These are phyloP conservation scores for Sugiyamaella grinbergsii DNA, from an alignment of 1,139 yeast genomes.

Conservation along the genomic window DNA sequence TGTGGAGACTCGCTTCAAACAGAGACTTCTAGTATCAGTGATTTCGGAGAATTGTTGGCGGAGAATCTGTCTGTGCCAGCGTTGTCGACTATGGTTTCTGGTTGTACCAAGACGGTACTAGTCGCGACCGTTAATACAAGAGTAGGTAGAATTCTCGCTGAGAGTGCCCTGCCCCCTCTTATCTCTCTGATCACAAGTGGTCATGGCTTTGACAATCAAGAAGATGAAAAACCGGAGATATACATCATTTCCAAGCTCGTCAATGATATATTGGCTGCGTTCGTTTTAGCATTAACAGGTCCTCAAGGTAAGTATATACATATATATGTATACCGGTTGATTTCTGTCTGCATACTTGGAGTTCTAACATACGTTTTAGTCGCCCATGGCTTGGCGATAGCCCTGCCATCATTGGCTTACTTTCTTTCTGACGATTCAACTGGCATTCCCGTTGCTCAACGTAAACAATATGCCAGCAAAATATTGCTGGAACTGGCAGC, in stretches of 20 bases:
- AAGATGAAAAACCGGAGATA: conserved; percentile 18
- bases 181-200: conserved; percentile 37
- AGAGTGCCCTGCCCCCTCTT: conserved; percentile 47
- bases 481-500: conserved; percentile 56
- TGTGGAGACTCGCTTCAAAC: conserved; percentile 50
- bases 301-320: conserved; percentile 34
- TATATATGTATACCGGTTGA: no score
- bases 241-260: conserved; percentile 44
- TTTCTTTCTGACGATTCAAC: conserved; percentile 40
- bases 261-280: conserved; percentile 57
- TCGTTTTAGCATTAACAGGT: conserved; percentile 46
- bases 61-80: conserved; percentile 43
- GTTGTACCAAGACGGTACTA: conserved; percentile 60
- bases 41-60: conserved; percentile 46
- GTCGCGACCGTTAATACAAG: conserved; percentile 44
- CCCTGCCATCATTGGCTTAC: conserved; percentile 55
- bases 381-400: conserved; percentile 46
- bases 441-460: conserved; percentile 34
- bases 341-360: no score
- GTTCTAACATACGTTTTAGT: conserved; percentile 14
- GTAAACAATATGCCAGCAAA: conserved; percentile 50
- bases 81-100: conserved; percentile 52
- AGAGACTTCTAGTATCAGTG: conserved; percentile 44
- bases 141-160: conserved; percentile 37
- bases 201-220: conserved; percentile 28